These are phyloP conservation scores for Colletotrichum melonis DNA, from an alignment of 2,329 filamentous ascomycete genomes.

Conservation along the genomic window DNA sequence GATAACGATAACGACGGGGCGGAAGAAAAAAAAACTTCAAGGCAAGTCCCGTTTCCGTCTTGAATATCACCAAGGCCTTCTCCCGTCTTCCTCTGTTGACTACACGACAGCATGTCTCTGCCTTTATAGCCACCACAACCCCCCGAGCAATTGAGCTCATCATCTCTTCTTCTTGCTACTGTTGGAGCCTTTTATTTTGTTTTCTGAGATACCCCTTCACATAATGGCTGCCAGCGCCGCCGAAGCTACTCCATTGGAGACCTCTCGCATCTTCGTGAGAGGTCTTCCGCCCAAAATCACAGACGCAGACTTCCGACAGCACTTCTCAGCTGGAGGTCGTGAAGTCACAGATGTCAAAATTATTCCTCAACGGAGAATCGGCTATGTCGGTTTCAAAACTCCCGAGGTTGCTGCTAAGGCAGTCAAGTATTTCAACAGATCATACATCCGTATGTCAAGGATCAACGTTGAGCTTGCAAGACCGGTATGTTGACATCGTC, in stretches of 20 bases:
- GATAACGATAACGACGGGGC: constrained; percentile 35
- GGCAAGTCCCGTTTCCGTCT: constrained; percentile 47
- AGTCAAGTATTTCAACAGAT: constrained; percentile 94
- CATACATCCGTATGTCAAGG: constrained; percentile 96
- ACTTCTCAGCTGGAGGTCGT: constrained; percentile 80
- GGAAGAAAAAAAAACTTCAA: constrained; percentile 35
- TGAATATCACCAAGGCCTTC: background rate
- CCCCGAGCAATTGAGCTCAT: constrained; percentile 18
- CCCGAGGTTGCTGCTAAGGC: constrained; percentile 83
- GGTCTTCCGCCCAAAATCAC: constrained; percentile 86
- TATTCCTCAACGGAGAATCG: constrained; percentile 89
- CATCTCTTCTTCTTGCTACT: constrained; percentile 17
- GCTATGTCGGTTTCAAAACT: constrained; percentile 93
- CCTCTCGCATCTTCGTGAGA: constrained; percentile 82
- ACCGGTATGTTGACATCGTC: constrained; percentile 55
- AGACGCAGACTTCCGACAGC: constrained; percentile 86
- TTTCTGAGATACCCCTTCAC: constrained; percentile 38
- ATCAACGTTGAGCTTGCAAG: constrained; percentile 89
- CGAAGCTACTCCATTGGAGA: constrained; percentile 53
- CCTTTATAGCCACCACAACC: constrained; percentile 22
- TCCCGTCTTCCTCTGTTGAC: constrained; percentile 35
- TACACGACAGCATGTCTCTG: constrained; percentile 26
- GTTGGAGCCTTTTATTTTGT: constrained; percentile 25
- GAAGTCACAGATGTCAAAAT: constrained; percentile 92
- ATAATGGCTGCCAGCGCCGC: constrained; percentile 32